phyloP scores from a whole-genome alignment of 208 protist genomes.

The Leishmania arabica region DNA sequence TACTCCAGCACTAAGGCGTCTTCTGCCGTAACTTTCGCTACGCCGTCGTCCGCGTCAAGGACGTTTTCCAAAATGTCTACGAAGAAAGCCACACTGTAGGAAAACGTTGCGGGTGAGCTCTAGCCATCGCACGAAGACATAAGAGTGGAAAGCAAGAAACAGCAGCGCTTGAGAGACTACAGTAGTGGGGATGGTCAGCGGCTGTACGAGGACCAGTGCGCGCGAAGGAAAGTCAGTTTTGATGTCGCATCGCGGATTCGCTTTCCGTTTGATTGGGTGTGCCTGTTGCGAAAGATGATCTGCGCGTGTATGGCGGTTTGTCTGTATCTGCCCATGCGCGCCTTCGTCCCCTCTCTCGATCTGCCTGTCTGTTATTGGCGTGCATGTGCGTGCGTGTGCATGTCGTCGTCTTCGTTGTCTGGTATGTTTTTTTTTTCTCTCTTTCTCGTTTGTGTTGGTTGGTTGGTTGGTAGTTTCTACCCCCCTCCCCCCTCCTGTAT shows the following conservation, averaged over 20 bases:
- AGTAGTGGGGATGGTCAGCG: not conserved
- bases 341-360: not conserved
- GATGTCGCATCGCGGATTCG: not conserved
- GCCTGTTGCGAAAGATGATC: not conserved
- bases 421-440: not conserved
- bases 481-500: constrained; percentile 5
- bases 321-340: not conserved
- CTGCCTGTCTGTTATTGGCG: not conserved
- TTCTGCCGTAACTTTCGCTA: constrained; percentile 5
- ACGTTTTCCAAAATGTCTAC: not conserved
- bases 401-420: not conserved
- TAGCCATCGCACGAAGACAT: not conserved
- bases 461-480: not conserved
- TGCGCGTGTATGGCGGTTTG: not conserved
- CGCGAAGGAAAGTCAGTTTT: not conserved
- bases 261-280: not conserved
- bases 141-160: not conserved
- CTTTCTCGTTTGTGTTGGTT: not conserved
- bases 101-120: constrained; percentile 2
- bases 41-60: constrained; percentile 1
- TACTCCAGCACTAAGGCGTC: not conserved
- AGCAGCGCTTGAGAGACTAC: not conserved
- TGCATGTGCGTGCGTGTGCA: not conserved
- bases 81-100: not conserved
- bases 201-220: not conserved